Evolutionary conservation across 371 early-diverging fungal species (phyloP).

Genomic region (Vairimorpha ceranae): DNA sequence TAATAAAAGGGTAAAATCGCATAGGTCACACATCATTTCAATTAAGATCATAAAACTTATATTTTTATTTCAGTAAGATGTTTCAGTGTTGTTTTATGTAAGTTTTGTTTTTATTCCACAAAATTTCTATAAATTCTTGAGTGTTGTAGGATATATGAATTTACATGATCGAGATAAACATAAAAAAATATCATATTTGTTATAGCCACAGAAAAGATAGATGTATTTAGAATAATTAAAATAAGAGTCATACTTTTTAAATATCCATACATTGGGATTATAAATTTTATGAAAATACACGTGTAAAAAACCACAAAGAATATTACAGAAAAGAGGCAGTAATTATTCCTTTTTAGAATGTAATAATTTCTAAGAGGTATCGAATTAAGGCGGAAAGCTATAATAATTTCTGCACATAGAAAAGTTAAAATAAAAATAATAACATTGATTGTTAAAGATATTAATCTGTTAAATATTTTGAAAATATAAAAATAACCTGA

Average conservation of each 20-base stretch:
- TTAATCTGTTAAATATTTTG: neutral
- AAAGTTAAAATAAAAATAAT: constrained; percentile 6
- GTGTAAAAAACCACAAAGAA: neutral
- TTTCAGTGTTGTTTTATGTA: neutral
- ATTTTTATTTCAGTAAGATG: neutral
- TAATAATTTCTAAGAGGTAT: neutral
- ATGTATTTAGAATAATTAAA: neutral
- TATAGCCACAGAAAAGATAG: neutral
- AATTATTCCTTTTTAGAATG: neutral
- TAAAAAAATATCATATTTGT: neutral
- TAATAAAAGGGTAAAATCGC: constrained; percentile 7
- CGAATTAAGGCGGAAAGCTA: neutral
- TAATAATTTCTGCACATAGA: neutral
- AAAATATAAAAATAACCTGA: neutral
- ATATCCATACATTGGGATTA: neutral
- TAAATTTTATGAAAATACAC: neutral
- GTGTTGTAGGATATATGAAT: neutral
- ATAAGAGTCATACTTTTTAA: neutral
- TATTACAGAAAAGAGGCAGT: neutral
- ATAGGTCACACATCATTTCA: neutral
- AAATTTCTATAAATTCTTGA: neutral
- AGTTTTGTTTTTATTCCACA: neutral
- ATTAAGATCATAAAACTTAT: neutral
- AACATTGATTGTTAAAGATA: neutral
- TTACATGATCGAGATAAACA: neutral